A percentile compares a stretch with the other conserved stretches of the same genome.
Evolutionary conservation across 2,329 filamentous ascomycete genomes (phyloP).

Genomic region (Didymella sp.): DNA sequence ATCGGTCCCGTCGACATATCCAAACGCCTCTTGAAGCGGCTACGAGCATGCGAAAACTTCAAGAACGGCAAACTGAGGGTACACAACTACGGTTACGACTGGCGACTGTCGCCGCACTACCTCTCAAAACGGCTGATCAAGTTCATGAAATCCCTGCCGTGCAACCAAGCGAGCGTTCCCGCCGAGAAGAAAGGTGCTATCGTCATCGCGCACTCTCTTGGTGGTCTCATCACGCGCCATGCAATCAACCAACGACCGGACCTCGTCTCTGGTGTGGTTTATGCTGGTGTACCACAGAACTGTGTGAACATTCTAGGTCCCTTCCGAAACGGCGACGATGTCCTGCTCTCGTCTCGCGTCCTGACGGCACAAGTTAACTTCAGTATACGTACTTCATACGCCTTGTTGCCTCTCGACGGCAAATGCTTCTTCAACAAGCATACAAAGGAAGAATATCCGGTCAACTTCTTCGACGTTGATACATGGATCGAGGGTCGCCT

Average conservation of each 20-base stretch:
- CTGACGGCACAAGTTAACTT: constrained; percentile 94
- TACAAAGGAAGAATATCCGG: constrained; percentile 78
- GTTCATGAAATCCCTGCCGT: constrained; percentile 77
- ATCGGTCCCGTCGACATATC: constrained; percentile 93
- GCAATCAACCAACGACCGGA: constrained; percentile 85
- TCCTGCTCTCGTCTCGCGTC: constrained; percentile 86
- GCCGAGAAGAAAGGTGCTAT: constrained; percentile 70
- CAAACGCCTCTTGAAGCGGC: constrained; percentile 77
- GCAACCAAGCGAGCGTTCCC: constrained; percentile 67
- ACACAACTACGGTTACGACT: constrained; percentile 94
- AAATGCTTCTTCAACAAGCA: constrained; percentile 85
- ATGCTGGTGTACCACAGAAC: constrained; percentile 81
- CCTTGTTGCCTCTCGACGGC: constrained; percentile 84
- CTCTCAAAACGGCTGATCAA: constrained; percentile 74
- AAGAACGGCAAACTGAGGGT: constrained; percentile 74
- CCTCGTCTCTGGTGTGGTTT: constrained; percentile 84
- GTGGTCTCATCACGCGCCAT: constrained; percentile 86
- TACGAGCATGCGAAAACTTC: constrained; percentile 76
- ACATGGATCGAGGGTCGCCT: constrained; percentile 81
- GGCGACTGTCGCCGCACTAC: constrained; percentile 82
- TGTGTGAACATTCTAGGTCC: constrained; percentile 93
- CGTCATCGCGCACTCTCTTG: constrained; percentile 86
- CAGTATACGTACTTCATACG: constrained; percentile 83
- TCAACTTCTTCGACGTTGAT: constrained; percentile 83
- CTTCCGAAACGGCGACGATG: constrained; percentile 88